These are phyloP conservation scores for Aphanomyces cochlioides DNA, from an alignment of 352 stramenopile genomes.

Conservation along the genomic window DNA sequence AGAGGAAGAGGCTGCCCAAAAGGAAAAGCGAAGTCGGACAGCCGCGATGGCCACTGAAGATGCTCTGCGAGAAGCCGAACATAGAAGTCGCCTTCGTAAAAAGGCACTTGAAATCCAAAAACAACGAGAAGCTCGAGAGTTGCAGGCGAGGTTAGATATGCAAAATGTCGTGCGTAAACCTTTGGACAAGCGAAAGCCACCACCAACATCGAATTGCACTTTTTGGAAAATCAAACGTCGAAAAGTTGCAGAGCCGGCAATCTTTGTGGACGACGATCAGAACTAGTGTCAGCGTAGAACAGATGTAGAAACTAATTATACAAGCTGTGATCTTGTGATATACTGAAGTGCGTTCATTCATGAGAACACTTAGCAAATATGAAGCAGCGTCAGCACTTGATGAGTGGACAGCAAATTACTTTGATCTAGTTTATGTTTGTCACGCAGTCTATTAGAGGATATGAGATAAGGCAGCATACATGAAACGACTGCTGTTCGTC, in stretches of 20 bases:
- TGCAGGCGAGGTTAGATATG: slow-evolving; percentile 5
- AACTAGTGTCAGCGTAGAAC: background rate
- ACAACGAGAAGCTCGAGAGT: slow-evolving; percentile 15
- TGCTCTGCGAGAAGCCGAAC: slow-evolving; percentile 70
- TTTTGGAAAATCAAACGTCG: slow-evolving; percentile 32
- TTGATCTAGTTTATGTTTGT: too few relatives aligned
- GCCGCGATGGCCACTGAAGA: slow-evolving; percentile 76
- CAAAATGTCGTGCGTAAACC: slow-evolving; percentile 5
- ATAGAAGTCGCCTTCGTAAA: slow-evolving; percentile 43
- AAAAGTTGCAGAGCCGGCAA: background rate
- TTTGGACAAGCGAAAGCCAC: slow-evolving; percentile 16
- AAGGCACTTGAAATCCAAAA: slow-evolving; percentile 12
- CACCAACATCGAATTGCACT: background rate
- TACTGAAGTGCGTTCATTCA: too few relatives aligned
- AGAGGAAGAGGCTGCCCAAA: slow-evolving; percentile 73
- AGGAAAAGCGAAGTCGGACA: slow-evolving; percentile 70
- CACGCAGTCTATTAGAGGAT: too few relatives aligned
- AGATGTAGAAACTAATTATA: background rate
- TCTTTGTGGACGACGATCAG: slow-evolving; percentile 20
- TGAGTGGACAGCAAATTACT: too few relatives aligned
- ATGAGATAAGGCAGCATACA: too few relatives aligned
- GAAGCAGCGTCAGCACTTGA: too few relatives aligned
- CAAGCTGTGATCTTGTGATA: too few relatives aligned
- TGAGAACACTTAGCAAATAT: too few relatives aligned
- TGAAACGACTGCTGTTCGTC: too few relatives aligned